Base-by-base conservation (phyloP, 2,329 filamentous ascomycete species). In the Phialophora expanda region DNA sequence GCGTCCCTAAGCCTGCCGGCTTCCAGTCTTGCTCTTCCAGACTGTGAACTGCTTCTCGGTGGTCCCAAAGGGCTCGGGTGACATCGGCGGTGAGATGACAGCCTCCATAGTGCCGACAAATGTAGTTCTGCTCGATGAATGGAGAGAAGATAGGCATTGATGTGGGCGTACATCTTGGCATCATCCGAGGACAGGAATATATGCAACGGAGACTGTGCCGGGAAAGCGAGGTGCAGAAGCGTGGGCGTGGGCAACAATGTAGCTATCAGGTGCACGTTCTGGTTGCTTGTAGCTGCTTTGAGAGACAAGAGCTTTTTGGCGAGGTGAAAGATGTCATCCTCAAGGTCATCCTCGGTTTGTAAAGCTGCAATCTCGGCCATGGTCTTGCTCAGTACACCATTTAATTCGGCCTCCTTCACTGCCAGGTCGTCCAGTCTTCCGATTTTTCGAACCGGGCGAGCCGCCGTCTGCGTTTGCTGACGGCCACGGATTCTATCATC, bases 391-490 rank as follows among this genome's bases (percentile, higher is more conserved):
- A 99, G 80, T 9, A 93, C 88, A 9, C 91, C 87, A 11, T 88
- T 86, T 1, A 96, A 88, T 76, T 98, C 94, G 1, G 90, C 91
- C 71, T 97, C 93, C 76, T 96, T 97, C 65, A 97, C 85, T 4
- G 89, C 77, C 28, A 93, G 79, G 1, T 86, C 86, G 51, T 85
- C 84, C 2, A 92, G 73, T 48, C 61, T 56, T 34, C 71, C 71
- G 14, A 65, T 61, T 53, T 71, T 73, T 46, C 71, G 55, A 8
- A 70, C 65, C 3, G 71, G 69, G 24, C 61, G 60, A 8, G 34
- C 22, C 4, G 84, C 82, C 66, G 87, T 86, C 32, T 76, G 71
- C 1, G 76, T 70, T 61, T 74, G 84, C 84, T 91, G 91, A 57
- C 92, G 87, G 69, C 86, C 88, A n/a, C 87, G 85, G 26, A 95